These are phyloP conservation scores for Coprinellus aureogranulatus DNA, from an alignment of 768 basidiomycete genomes.

Conservation along the genomic window DNA sequence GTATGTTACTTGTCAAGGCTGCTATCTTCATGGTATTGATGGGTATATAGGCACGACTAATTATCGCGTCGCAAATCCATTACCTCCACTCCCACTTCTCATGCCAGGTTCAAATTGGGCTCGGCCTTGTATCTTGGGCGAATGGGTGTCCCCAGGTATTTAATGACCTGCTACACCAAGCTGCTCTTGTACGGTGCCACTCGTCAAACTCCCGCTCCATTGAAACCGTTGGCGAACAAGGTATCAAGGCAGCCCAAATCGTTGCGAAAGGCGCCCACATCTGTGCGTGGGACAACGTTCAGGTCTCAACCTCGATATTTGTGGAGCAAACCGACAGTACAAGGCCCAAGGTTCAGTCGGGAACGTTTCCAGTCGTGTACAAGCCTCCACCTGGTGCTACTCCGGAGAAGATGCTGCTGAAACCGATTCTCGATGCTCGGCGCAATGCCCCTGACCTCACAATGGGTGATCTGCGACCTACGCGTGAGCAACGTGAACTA, in stretches of 20 bases:
- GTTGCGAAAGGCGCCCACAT: slow-evolving; percentile 4
- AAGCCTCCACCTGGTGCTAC: neutral
- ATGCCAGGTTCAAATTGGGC: neutral
- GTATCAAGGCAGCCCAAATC: neutral
- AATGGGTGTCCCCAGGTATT: neutral
- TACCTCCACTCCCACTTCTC: neutral
- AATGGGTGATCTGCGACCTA: slow-evolving; percentile 7
- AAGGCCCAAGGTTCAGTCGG: slow-evolving; percentile 9
- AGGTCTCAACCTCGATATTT: slow-evolving; percentile 9
- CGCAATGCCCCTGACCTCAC: neutral
- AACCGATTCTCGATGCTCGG: slow-evolving; percentile 2
- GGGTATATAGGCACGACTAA: neutral
- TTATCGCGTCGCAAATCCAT: neutral
- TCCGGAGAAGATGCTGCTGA: neutral
- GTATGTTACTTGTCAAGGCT: neutral
- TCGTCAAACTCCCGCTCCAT: neutral
- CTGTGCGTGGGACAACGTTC: slow-evolving; percentile 9
- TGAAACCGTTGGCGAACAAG: neutral
- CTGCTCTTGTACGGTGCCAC: neutral
- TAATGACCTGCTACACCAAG: neutral
- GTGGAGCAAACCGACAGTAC: slow-evolving; percentile 6
- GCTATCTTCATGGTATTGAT: neutral
- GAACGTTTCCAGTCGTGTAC: slow-evolving; percentile 8
- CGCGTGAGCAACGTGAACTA: neutral
- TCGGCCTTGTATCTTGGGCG: neutral